Evolutionary conservation across 129 eudicot species (phyloP).

Genomic region (Chrysanthemum lavandulifolium): DNA sequence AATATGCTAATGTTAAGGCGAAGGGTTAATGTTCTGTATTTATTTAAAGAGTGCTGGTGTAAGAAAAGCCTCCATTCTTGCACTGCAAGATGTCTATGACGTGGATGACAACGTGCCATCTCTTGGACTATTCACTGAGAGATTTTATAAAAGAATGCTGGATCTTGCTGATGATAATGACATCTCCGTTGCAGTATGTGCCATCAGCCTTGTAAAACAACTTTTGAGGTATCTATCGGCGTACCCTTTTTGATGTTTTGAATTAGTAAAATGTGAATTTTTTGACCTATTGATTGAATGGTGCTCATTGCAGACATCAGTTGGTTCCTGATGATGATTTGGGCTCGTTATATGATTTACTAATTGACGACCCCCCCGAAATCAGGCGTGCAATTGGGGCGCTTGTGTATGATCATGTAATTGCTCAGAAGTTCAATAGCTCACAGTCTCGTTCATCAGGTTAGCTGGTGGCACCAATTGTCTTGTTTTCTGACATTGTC

Average conservation of each 20-base stretch:
- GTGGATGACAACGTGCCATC: slow-evolving; percentile 97
- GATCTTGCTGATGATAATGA: slow-evolving; percentile 98
- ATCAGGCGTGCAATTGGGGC: slow-evolving; percentile 94
- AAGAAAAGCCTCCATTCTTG: slow-evolving; percentile 87
- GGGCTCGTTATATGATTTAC: slow-evolving; percentile 84
- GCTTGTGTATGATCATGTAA: slow-evolving; percentile 90
- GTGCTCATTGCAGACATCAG: slow-evolving; percentile 68
- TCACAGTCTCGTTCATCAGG: slow-evolving; percentile 79
- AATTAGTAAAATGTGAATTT: background rate
- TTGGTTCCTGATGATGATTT: slow-evolving; percentile 90
- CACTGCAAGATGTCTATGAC: slow-evolving; percentile 90
- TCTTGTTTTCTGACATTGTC: slow-evolving; percentile 2
- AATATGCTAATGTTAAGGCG: background rate
- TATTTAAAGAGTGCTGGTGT: slow-evolving; percentile 83
- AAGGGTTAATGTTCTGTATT: background rate
- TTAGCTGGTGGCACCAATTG: slow-evolving; percentile 17
- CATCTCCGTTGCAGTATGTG: slow-evolving; percentile 91
- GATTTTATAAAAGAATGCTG: slow-evolving; percentile 87
- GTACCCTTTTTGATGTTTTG: background rate
- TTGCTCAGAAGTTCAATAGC: slow-evolving; percentile 77
- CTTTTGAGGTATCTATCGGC: too few species aligned
- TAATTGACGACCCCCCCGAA: slow-evolving; percentile 92
- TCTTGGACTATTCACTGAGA: slow-evolving; percentile 84
- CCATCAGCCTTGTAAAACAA: slow-evolving; percentile 78
- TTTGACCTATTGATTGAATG: background rate